Evolutionary conservation across 495 filamentous ascomycete species (phyloP), one percentile per base, ranked within the genome.

Genomic region (Astrothelium macrocarpum): DNA sequence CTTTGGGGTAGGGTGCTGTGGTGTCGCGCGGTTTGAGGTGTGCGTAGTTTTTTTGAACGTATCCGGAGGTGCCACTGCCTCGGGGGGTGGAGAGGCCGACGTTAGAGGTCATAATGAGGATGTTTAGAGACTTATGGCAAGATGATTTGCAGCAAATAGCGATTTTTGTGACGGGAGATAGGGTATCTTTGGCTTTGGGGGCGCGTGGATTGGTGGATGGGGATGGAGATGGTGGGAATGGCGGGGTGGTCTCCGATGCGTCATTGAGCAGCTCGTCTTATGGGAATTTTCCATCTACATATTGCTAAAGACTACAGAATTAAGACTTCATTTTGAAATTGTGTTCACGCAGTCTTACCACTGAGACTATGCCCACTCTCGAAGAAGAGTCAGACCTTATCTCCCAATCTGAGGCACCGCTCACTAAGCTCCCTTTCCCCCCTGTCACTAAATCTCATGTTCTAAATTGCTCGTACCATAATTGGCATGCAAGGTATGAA

Each of bases 41-140:
- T 9, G 95, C 93, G 64, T 86, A 82, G 78, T 97, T 99, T 71
- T 90, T 89, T 72, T 97, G 93, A 61, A 99, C 91, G 78, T 97
- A 97, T 72, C 95, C 95, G 2, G 90, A 96, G 65, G 95, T 99
- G 62, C 94, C 94, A 69, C 86, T 91, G 63, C 95, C 95, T 66
- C 95, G 89, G 5, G 95, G 95, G 25, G 95, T 99, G 60, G 88
- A 81, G 71, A 99, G 91, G 65, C 95, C 95, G 77, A 99, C 95
- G 80, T 99, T 99, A 65, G 91, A 91, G 63, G 93, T 93, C 94
- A 97, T 98, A 53, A 20, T 65, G 58, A 56, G 60, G 53, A 23
- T 64, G 64, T 39, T n/a, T n/a, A n/a, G n/a, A n/a, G n/a, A n/a
- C n/a, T n/a, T n/a, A n/a, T n/a, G n/a, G n/a, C n/a, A n/a, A n/a